phyloP scores from a whole-genome alignment of 1,284 basidiomycete genomes.

The Ustilago shanxiensis region DNA sequence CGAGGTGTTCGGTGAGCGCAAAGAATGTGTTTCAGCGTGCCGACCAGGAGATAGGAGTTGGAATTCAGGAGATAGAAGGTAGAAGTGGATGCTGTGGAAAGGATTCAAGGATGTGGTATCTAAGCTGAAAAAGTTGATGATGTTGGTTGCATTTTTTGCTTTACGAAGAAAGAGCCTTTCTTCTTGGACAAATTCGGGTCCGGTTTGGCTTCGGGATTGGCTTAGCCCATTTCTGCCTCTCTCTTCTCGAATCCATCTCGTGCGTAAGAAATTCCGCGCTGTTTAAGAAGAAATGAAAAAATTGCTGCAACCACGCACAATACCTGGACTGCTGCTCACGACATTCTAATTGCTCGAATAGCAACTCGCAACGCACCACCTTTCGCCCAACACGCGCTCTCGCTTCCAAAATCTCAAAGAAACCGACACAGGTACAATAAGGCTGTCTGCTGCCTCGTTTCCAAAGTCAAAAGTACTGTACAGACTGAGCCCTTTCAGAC shows the following conservation, averaged over 20 bases:
- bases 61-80: too few species aligned
- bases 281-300: conserved; percentile 17
- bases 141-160: conserved; percentile 27
- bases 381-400: conserved; percentile 14
- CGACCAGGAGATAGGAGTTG: conserved; percentile 2
- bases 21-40: neutral
- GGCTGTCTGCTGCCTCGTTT: neutral
- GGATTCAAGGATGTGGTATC: neutral
- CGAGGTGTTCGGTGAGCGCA: neutral
- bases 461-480: neutral
- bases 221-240: conserved; percentile 6
- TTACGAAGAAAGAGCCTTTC: conserved; percentile 19
- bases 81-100: neutral
- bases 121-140: conserved; percentile 21
- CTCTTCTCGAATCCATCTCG: conserved; percentile 9
- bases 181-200: conserved; percentile 30
- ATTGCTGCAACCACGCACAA: conserved; percentile 9
- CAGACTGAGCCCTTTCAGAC: conserved; percentile 16
- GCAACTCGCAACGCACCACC: too few species aligned
- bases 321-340: neutral
- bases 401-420: conserved; percentile 10
- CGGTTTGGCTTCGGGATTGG: conserved; percentile 15
- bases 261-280: conserved; percentile 23
- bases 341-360: too few species aligned
- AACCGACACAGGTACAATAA: too few species aligned